Evolutionary conservation across 768 basidiomycete species (phyloP).

Genomic region (Xanthoconium stramineum): DNA sequence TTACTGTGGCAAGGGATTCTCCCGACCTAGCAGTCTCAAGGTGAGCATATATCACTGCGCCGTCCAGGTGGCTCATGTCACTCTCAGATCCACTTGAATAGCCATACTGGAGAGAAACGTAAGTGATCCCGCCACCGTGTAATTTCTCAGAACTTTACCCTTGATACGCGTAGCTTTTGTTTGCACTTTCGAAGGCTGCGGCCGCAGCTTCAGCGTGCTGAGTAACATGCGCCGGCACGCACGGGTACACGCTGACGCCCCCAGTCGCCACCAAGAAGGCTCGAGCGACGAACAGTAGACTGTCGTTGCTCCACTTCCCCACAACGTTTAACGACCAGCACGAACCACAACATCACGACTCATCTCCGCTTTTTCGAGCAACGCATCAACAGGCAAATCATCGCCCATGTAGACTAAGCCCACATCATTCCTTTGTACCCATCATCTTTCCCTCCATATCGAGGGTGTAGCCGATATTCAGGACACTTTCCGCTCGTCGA

Average conservation of each 20-base stretch:
- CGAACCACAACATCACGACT: conserved; percentile 4
- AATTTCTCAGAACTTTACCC: conserved; percentile 14
- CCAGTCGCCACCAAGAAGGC: conserved; percentile 35
- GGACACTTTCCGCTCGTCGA: not conserved
- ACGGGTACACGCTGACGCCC: conserved; percentile 55
- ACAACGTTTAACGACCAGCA: conserved; percentile 8
- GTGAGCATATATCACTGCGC: conserved; percentile 33
- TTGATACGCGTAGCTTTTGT: conserved; percentile 53
- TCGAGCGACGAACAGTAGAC: conserved; percentile 43
- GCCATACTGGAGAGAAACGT: conserved; percentile 86
- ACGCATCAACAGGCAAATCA: not conserved
- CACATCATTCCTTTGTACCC: conserved; percentile 3
- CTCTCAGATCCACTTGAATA: conserved; percentile 74
- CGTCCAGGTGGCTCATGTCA: not conserved
- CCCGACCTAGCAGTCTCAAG: conserved; percentile 79
- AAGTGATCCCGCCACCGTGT: conserved; percentile 28
- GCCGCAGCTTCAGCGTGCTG: conserved; percentile 79
- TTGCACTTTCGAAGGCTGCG: conserved; percentile 73
- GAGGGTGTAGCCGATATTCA: conserved; percentile 18
- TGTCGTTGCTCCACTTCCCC: conserved; percentile 13
- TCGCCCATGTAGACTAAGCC: conserved; percentile 8
- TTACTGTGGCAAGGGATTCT: conserved; percentile 81
- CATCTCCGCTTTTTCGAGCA: conserved; percentile 1
- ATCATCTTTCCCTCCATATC: not conserved
- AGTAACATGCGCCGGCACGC: conserved; percentile 89